Conservation (phyloP, 768 basidiomycete species). For the Tylopilus plumbeoviolaceoides region DNA sequence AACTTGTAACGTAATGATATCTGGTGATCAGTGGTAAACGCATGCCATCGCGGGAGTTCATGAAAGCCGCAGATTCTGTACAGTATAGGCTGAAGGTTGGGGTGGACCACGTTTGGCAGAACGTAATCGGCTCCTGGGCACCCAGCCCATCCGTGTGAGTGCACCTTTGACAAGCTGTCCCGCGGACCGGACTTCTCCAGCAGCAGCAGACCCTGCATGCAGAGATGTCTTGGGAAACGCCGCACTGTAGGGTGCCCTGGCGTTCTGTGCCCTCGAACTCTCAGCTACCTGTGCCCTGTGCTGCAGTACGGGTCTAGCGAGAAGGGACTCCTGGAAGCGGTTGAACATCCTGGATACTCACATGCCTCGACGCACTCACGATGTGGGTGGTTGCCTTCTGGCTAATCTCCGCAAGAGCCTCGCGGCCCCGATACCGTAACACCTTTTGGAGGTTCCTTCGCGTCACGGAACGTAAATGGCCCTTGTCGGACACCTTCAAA, state of each 20-base stretch:
- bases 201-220: constrained; percentile 53
- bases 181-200: constrained; percentile 55
- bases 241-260: constrained; percentile 18
- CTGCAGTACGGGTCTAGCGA: constrained; percentile 59
- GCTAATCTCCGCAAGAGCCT: constrained; percentile 46
- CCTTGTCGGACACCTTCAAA: constrained; percentile 34
- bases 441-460: constrained; percentile 75
- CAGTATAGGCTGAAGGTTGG: constrained; percentile 17
- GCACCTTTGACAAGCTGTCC: constrained; percentile 53
- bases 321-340: constrained; percentile 51
- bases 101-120: constrained; percentile 4
- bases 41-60: constrained; percentile 11
- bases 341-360: constrained; percentile 5
- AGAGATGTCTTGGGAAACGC: constrained; percentile 21
- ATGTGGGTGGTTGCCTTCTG: constrained; percentile 61
- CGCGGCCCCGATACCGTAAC: constrained; percentile 51
- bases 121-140: constrained; percentile 21
- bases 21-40: not conserved
- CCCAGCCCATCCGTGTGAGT: constrained; percentile 34
- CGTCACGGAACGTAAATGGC: constrained; percentile 57
- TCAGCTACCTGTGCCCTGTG: constrained; percentile 39
- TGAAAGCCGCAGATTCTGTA: constrained; percentile 16
- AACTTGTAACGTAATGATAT: constrained; percentile 9
- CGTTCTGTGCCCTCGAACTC: constrained; percentile 30
- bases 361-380: constrained; percentile 41